Evolutionary conservation across 805 yeast genomes (phyloP), one percentile per base, ranked within the genome.

Genomic region (Metschnikowia arizonensis): DNA sequence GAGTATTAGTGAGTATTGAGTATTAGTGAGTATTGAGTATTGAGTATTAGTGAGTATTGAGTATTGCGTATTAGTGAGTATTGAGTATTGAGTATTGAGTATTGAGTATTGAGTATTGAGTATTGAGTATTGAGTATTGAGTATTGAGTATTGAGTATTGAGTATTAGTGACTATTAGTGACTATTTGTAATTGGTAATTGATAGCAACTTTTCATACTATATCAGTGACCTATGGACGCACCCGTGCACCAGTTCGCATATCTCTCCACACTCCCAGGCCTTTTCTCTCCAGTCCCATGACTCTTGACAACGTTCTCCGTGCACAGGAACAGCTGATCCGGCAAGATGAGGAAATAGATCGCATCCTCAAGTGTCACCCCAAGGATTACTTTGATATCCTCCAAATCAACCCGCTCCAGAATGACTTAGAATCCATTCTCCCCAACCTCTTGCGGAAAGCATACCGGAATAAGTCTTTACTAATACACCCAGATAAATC

Each of bases 401-500:
- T 83, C 21, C 81, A 77, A 28, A 52, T 70, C 32, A 54, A 58
- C 38, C 72, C 74, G 1, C 47, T 57, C 14, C 63, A 53, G 72
- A 77, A 9, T 74, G 76, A 5, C 59, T 70, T 45, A 1, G 50
- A 58, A 3, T 48, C 55, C 7, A 73, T 65, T 40, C 33, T 33
- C 14, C 37, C 44, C 9, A 17, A 21, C 19, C 33, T 32, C n/a
- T 72, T 81, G 45, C 74, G 72, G 50, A 75, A 68, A 47, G 53
- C 64, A 32, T 83, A 73, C 57, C 64, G 88, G 21, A 74, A 72
- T 60, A 81, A 78, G 57, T 81, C 88, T 2, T 62, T 83, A 30
- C 61, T 81, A 47, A 77, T 83, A 14, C 90, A 83, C 58, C 90
- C 90, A 0, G 90, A 83, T 57, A 82, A 81, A 56, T 71, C 78